A percentile compares a stretch with the other conserved stretches of the same genome.
These are phyloP conservation scores for Stereum hirsutum DNA, from an alignment of 1,284 basidiomycete species.

Conservation along the genomic window DNA sequence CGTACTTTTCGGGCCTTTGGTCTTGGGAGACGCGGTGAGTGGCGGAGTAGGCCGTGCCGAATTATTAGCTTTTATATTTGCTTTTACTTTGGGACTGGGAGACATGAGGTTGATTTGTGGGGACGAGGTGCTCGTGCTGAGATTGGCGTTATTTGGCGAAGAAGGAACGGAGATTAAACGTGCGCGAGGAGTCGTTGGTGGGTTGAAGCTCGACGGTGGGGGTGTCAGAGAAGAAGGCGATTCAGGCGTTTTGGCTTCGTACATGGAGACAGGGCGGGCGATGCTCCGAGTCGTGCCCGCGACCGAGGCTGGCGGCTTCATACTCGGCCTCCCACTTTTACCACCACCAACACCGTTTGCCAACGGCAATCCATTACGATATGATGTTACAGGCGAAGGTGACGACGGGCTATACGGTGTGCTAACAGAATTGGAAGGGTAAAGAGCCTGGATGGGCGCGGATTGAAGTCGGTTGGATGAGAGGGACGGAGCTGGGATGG, in stretches of 20 bases:
- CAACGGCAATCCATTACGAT: constrained; percentile 3
- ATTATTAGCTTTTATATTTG: constrained; percentile 11
- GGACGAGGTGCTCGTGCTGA: constrained; percentile 16
- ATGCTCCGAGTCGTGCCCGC: constrained; percentile 10
- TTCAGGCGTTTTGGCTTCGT: constrained; percentile 14
- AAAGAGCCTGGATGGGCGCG: constrained; percentile 8
- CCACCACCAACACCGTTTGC: constrained; percentile 6
- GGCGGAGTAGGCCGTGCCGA: constrained; percentile 1
- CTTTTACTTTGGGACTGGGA: constrained; percentile 15
- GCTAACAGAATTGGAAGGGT: constrained; percentile 6
- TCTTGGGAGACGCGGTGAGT: not conserved
- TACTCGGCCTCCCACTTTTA: too few relatives aligned
- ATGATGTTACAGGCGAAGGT: not conserved
- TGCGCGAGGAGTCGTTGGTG: constrained; percentile 27
- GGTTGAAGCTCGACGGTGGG: constrained; percentile 16
- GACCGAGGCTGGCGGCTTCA: constrained; percentile 8
- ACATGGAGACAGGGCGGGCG: constrained; percentile 19
- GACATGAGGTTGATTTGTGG: constrained; percentile 16
- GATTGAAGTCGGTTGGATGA: constrained; percentile 13
- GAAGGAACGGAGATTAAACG: constrained; percentile 20
- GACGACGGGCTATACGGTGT: constrained; percentile 7
- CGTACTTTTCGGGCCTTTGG: not conserved
- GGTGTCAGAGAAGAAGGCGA: too few relatives aligned
- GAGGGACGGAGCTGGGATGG: constrained; percentile 16
- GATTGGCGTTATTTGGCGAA: constrained; percentile 12